These are phyloP conservation scores for Fusarium metavorans DNA, from an alignment of 2,329 filamentous ascomycete genomes.

Conservation along the genomic window DNA sequence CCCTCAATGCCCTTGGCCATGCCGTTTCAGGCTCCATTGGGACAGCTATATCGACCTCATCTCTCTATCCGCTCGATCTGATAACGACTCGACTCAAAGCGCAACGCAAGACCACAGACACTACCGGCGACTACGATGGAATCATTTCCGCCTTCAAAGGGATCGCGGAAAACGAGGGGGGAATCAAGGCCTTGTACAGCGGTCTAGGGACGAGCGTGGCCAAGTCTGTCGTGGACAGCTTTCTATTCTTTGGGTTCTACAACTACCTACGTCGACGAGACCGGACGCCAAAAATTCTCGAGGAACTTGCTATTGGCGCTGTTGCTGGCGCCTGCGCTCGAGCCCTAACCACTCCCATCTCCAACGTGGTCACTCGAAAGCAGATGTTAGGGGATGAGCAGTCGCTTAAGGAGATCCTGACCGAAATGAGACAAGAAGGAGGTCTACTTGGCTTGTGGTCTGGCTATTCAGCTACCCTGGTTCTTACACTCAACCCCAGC, in stretches of 20 bases:
- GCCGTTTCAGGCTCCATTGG: conserved; percentile 83
- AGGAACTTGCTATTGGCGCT: conserved; percentile 81
- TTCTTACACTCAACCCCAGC: conserved; percentile 87
- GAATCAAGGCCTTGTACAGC: conserved; percentile 75
- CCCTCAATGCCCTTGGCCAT: conserved; percentile 82
- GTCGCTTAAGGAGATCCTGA: conserved; percentile 68
- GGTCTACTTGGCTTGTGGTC: conserved; percentile 86
- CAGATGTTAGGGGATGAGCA: conserved; percentile 69
- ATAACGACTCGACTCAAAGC: conserved; percentile 86
- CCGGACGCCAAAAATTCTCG: conserved; percentile 67
- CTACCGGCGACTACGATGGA: conserved; percentile 67
- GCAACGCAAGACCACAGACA: conserved; percentile 69
- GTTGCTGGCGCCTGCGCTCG: conserved; percentile 81
- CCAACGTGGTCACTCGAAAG: conserved; percentile 85
- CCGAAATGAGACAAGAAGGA: conserved; percentile 74
- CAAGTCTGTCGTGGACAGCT: conserved; percentile 80
- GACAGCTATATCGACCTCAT: conserved; percentile 81
- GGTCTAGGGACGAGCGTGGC: conserved; percentile 73
- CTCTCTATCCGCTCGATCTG: conserved; percentile 85
- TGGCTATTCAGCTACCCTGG: conserved; percentile 83
- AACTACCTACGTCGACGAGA: conserved; percentile 61
- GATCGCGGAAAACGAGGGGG: conserved; percentile 80
- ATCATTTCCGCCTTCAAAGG: conserved; percentile 76
- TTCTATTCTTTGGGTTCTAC: conserved; percentile 89
- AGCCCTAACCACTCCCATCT: conserved; percentile 81